phyloP scores from a whole-genome alignment of 371 early-diverging fungal species.

The Chytridium lagenaria region DNA sequence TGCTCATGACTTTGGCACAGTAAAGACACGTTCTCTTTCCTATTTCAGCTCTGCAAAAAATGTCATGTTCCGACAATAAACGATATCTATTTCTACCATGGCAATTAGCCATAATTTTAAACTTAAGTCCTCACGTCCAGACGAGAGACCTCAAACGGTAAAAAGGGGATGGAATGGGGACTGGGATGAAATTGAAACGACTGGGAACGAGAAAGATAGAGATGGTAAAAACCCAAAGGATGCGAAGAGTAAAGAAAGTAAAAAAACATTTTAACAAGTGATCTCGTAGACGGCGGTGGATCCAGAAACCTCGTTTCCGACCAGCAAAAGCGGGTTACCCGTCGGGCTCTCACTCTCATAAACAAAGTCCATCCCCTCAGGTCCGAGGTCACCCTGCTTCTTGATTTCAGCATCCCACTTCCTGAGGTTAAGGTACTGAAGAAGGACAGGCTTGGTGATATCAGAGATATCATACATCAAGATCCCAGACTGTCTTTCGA shows the following conservation, averaged over 20 bases:
- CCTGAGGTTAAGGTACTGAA: slow-evolving; percentile 11
- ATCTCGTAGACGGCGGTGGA: slow-evolving; percentile 20
- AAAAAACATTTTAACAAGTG: slow-evolving; percentile 4
- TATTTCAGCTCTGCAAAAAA: no score
- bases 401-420: not conserved
- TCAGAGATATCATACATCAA: slow-evolving; percentile 18
- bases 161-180: no score
- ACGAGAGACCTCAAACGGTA: no score
- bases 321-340: slow-evolving; percentile 14
- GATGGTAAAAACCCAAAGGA: not conserved
- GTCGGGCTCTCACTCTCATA: slow-evolving; percentile 10
- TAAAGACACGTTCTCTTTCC: no score
- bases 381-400: slow-evolving; percentile 17
- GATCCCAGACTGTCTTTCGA: slow-evolving; percentile 17
- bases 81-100: no score
- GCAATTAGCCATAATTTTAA: no score
- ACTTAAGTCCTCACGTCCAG: no score
- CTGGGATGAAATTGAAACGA: not conserved
- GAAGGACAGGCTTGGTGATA: not conserved
- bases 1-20: no score
- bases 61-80: no score
- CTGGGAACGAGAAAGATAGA: not conserved
- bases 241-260: not conserved
- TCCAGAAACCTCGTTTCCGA: slow-evolving; percentile 20
- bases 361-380: slow-evolving; percentile 21